Percentiles rank a stretch among this genome's conserved stretches.
phyloP scores from a whole-genome alignment of 2,329 filamentous ascomycete genomes.

The Thermochaetoides dissita region DNA sequence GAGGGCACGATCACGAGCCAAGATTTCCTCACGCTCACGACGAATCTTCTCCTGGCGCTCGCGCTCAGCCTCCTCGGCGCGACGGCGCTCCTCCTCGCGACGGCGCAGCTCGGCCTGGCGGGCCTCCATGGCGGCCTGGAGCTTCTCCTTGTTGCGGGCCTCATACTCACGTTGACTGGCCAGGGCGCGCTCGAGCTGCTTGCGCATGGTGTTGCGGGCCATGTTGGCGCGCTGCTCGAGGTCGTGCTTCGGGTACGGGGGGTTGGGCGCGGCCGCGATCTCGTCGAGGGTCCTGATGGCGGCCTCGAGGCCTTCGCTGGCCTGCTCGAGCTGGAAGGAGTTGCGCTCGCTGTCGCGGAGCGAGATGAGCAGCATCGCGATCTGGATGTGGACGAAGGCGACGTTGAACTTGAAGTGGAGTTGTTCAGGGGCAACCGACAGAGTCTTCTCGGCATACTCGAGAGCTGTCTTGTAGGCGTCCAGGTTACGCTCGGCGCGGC shows the following conservation, averaged over 20 bases:
- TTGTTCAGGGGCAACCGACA: conserved; percentile 66
- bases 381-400: conserved; percentile 90
- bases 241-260: conserved; percentile 81
- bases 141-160: conserved; percentile 77
- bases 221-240: conserved; percentile 94
- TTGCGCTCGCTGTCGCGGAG: conserved; percentile 65
- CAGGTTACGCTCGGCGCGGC: conserved; percentile 46
- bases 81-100: conserved; percentile 62
- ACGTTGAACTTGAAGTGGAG: conserved; percentile 95
- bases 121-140: conserved; percentile 63
- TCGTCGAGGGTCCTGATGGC: conserved; percentile 63
- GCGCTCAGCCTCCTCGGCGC: conserved; percentile 52
- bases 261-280: conserved; percentile 46
- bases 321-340: conserved; percentile 66
- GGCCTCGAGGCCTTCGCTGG: conserved; percentile 65
- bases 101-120: conserved; percentile 67
- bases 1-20: conserved; percentile 58
- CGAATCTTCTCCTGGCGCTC: conserved; percentile 68
- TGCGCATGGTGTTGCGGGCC: conserved; percentile 87
- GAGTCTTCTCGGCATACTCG: conserved; percentile 53
- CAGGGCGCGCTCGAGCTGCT: conserved; percentile 75
- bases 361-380: conserved; percentile 66
- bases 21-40: conserved; percentile 73
- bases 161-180: conserved; percentile 83
- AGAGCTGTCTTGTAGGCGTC: conserved; percentile 44